Conservation (phyloP, 148 eudicot species). For the Hydrangea macrophylla region DNA sequence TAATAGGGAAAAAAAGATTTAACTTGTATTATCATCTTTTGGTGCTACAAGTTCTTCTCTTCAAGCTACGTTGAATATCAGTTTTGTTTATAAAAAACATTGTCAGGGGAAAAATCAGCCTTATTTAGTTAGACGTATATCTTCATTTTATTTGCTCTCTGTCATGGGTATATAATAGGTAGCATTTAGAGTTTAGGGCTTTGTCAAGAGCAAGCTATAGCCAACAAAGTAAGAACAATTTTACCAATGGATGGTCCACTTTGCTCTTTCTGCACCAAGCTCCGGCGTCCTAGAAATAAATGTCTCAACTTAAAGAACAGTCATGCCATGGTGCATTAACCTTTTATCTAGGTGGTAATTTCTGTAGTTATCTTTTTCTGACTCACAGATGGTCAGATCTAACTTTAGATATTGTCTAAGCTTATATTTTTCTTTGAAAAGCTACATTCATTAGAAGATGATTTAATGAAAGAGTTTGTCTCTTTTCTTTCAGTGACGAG, state of each 20-base stretch:
- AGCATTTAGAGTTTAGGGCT: neutral
- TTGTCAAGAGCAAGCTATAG: neutral
- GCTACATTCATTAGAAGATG: neutral
- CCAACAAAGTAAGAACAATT: neutral
- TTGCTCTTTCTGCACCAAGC: neutral
- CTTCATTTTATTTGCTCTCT: neutral
- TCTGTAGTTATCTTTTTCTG: no score
- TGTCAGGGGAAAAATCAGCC: no score
- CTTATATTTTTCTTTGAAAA: no score
- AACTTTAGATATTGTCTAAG: neutral
- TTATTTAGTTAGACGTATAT: no score
- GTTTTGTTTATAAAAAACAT: no score
- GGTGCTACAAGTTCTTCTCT: no score
- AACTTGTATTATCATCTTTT: no score
- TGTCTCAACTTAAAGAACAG: neutral
- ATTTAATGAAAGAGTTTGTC: neutral
- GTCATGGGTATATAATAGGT: neutral
- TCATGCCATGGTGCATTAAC: no score
- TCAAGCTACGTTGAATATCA: no score
- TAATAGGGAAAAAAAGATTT: no score
- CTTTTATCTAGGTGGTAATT: neutral
- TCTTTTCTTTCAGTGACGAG: conserved; percentile 48
- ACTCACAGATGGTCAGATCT: no score
- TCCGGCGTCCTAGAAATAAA: neutral
- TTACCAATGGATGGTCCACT: neutral